These are phyloP conservation scores for Eucalyptus shirleyi DNA, from an alignment of 345 rosid species.

Conservation along the genomic window DNA sequence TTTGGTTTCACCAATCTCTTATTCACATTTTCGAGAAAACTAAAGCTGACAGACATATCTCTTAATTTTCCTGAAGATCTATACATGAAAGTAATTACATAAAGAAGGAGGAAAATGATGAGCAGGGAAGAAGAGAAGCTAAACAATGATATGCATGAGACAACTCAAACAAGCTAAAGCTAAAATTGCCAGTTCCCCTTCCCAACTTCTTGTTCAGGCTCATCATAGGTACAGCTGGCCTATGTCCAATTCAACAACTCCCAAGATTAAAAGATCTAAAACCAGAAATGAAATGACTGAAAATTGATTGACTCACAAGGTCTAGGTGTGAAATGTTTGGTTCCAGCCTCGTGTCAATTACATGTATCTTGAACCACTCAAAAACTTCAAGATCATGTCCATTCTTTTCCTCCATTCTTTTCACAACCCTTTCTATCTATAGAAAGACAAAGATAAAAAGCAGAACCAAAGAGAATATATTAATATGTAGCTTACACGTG, in stretches of 20 bases:
- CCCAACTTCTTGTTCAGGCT: neutral
- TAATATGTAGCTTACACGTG: neutral
- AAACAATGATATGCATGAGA: neutral
- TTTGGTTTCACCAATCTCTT: neutral
- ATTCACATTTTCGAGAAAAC: neutral
- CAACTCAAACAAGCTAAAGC: neutral
- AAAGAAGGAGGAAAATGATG: neutral
- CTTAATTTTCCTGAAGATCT: neutral
- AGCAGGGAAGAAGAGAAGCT: neutral
- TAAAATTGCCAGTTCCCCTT: neutral
- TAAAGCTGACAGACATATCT: neutral
- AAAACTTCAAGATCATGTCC: conserved; percentile 40
- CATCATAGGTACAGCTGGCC: neutral
- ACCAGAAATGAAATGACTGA: neutral
- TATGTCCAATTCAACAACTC: neutral
- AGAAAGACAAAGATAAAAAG: neutral
- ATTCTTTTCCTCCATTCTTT: conserved; percentile 66
- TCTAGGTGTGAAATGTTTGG: conserved; percentile 64
- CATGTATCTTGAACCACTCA: conserved; percentile 67
- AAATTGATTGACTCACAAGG: conserved; percentile 44
- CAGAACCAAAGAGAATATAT: neutral
- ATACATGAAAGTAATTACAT: neutral
- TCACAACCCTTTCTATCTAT: conserved; percentile 7
- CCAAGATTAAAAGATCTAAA: neutral
- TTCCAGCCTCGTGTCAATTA: conserved; percentile 63